Evolutionary conservation across 305 asterid genomes (phyloP).

Genomic region (Fraxinus ornus): DNA sequence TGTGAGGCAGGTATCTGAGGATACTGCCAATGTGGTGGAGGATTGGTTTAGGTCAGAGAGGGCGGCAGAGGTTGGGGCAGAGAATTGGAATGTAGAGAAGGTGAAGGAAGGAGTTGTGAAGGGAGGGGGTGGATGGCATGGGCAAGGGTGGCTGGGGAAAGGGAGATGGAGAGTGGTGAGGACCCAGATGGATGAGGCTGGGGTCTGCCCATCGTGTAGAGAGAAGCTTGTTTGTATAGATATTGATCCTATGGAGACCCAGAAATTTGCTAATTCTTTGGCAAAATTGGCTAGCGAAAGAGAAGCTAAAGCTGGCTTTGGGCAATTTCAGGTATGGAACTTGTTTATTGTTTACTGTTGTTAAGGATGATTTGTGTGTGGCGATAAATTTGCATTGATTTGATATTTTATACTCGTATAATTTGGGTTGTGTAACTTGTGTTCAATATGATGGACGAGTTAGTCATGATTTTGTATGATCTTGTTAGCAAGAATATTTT

Average conservation of each 20-base stretch:
- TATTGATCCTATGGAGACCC: constrained; percentile 87
- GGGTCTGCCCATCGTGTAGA: constrained; percentile 70
- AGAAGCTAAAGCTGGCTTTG: constrained; percentile 58
- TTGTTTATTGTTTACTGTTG: constrained; percentile 11
- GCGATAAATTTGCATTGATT: not conserved
- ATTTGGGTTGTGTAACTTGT: not conserved
- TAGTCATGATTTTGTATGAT: not conserved
- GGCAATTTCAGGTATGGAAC: constrained; percentile 62
- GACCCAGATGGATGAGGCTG: constrained; percentile 53
- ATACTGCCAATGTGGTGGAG: constrained; percentile 60
- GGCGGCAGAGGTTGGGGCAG: constrained; percentile 63
- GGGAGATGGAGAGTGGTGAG: constrained; percentile 80
- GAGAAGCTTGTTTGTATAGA: constrained; percentile 86
- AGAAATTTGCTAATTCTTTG: constrained; percentile 65
- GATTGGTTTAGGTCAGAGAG: constrained; percentile 69
- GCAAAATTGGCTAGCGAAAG: constrained; percentile 60
- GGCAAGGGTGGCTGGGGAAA: constrained; percentile 93
- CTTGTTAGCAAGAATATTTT: not conserved
- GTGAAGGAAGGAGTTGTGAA: constrained; percentile 70
- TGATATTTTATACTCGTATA: not conserved
- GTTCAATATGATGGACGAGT: not conserved
- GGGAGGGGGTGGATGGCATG: constrained; percentile 99
- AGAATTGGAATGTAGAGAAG: constrained; percentile 62
- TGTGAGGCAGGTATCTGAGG: constrained; percentile 84
- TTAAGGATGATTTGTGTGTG: constrained; percentile 1